Evolutionary conservation across 1,139 yeast species (phyloP), one percentile per base, ranked within the genome.

Genomic region (Pneumocystis oryctolagi): DNA sequence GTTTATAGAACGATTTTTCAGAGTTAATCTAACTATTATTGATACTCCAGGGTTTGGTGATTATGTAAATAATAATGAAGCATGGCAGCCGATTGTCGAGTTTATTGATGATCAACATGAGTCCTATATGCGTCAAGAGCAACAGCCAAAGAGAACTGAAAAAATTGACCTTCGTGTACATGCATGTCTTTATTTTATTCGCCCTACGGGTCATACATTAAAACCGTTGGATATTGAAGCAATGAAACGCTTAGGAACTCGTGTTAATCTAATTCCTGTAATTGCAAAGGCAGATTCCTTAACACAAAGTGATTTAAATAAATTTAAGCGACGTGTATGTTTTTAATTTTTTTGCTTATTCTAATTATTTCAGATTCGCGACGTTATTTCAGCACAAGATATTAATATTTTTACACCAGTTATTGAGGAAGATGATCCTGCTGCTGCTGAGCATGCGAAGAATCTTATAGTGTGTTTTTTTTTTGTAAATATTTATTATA

Each of bases 21-120:
- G 81, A 70, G 80, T 92, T 69, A 83, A 94, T 67, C 81, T 94
- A 68, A 92, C 92, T 71, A 81, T 92, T 66, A 84, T 94, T 70
- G 99, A 92, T 75, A 92, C 98, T 8, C 98, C 98, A 20, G 98
- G 98, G 1, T 89, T 92, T 73, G 99, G 98, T 67, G 96, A 90
- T 76, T 89, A 89, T 73, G 95, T 92, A 70, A 87, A 92, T 78
- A 92, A 92, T 76, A 83, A 81, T 70, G 92, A 88, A 72, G 83
- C 96, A 63, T 94, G 97, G 97, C 87, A 86, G 69, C 92, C 97
- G 56, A 84, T 94, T 70, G 81, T 89, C 65, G 97, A 90, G 73
- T 92, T 90, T 71, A 82, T 92, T 67, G 98, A 92, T 75, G 98
- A 92, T 75, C 98, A 92, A 78, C 97, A 92, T 73, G 96, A 92